A percentile compares a stretch with the other conserved stretches of the same genome.
Conservation (phyloP, 2,329 filamentous ascomycete species). For the Alternaria sp. region DNA sequence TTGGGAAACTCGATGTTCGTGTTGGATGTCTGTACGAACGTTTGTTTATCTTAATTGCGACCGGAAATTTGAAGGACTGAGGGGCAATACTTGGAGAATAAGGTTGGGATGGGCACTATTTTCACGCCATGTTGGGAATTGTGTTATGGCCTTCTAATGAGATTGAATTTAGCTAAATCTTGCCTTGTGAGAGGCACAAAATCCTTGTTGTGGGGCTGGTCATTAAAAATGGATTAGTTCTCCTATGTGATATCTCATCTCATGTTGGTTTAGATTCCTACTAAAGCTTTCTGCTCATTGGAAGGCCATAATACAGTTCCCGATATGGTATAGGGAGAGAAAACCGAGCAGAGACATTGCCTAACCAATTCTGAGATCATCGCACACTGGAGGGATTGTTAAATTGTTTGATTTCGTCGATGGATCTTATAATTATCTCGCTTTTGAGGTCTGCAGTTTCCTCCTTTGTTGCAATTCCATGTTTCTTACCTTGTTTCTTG, state of each 20-base stretch:
- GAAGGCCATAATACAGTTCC: no score
- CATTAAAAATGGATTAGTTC: no score
- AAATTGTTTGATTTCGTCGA: not conserved
- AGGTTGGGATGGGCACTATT: slow-evolving; percentile 43
- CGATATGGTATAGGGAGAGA: slow-evolving; percentile 38
- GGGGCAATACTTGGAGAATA: slow-evolving; percentile 41
- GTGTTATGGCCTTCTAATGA: no score
- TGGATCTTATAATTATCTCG: slow-evolving; percentile 53
- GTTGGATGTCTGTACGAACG: no score
- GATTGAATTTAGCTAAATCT: no score
- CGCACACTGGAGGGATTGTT: slow-evolving; percentile 37
- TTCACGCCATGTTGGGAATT: slow-evolving; percentile 1
- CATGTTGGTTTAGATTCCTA: no score
- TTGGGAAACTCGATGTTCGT: no score
- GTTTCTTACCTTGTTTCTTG: slow-evolving; percentile 46
- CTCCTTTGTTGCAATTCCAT: not conserved
- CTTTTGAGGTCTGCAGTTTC: slow-evolving; percentile 27
- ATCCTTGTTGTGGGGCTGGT: no score
- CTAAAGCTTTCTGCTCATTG: no score
- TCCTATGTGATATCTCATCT: no score
- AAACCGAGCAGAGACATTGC: slow-evolving; percentile 53
- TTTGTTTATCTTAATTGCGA: not conserved
- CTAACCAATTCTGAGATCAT: slow-evolving; percentile 50
- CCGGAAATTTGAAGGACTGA: slow-evolving; percentile 34
- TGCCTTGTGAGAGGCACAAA: no score